These are phyloP conservation scores for Russula emetica DNA, from an alignment of 768 basidiomycete species.

Conservation along the genomic window DNA sequence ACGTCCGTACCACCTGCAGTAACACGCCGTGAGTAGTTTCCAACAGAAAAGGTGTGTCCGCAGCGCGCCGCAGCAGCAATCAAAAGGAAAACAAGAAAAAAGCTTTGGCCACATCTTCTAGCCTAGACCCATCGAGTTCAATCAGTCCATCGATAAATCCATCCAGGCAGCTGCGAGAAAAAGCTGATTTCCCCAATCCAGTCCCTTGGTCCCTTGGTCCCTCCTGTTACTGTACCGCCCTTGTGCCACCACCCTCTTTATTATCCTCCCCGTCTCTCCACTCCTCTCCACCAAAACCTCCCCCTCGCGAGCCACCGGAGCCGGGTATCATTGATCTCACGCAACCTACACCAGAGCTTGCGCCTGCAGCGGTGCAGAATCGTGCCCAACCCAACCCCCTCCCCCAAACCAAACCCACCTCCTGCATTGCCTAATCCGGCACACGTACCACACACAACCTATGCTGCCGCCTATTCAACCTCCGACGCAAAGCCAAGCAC, in stretches of 20 bases:
- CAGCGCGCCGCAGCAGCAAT: too few relatives aligned
- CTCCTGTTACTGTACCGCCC: slow-evolving; percentile 8
- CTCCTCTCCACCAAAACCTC: slow-evolving; percentile 20
- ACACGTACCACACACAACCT: slow-evolving; percentile 11
- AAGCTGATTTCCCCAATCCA: slow-evolving; percentile 19
- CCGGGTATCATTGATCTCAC: slow-evolving; percentile 20
- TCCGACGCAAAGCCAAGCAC: slow-evolving; percentile 4
- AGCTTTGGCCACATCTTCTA: too few relatives aligned
- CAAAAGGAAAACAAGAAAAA: too few relatives aligned
- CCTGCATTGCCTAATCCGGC: slow-evolving; percentile 8
- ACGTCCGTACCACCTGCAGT: too few relatives aligned
- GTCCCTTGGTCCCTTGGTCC: slow-evolving; percentile 21
- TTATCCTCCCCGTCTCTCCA: not conserved
- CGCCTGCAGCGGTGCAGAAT: slow-evolving; percentile 1
- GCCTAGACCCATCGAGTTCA: too few relatives aligned
- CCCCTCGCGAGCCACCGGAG: slow-evolving; percentile 6
- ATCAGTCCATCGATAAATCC: too few relatives aligned
- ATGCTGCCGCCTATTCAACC: slow-evolving; percentile 10
- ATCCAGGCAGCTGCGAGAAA: slow-evolving; percentile 18
- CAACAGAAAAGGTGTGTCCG: too few relatives aligned
- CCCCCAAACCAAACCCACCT: slow-evolving; percentile 1
- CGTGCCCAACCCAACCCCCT: too few relatives aligned
- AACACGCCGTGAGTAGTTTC: too few relatives aligned
- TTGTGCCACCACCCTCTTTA: slow-evolving; percentile 14
- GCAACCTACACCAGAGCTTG: slow-evolving; percentile 13